Percentiles rank a stretch among this genome's conserved stretches.
Conservation (phyloP, 306 rosid species). For the Pueraria montana region DNA sequence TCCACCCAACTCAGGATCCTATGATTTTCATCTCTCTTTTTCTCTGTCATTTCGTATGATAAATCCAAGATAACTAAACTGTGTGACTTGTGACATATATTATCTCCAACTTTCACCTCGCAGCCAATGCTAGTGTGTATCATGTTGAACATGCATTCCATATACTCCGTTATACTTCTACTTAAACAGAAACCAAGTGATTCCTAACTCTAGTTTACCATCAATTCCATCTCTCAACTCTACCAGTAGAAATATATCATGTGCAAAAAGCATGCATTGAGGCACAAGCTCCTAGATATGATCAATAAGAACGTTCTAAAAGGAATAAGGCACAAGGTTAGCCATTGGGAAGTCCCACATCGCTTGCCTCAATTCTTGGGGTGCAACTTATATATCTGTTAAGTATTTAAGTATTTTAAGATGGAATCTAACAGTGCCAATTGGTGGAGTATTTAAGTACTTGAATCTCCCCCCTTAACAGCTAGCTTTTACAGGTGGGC, state of each 20-base stretch:
- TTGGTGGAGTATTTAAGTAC: too few relatives aligned
- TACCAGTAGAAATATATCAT: not conserved
- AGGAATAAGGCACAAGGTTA: not conserved
- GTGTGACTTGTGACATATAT: not conserved
- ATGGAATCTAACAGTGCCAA: too few relatives aligned
- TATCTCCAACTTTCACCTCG: not conserved
- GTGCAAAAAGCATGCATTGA: not conserved
- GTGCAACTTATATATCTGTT: too few relatives aligned
- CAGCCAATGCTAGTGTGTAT: not conserved
- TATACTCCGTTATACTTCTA: not conserved
- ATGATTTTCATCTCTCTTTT: not conserved
- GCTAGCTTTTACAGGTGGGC: too few relatives aligned
- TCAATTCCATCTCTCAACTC: not conserved
- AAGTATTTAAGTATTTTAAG: too few relatives aligned
- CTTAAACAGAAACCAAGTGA: not conserved
- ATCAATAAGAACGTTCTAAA: not conserved
- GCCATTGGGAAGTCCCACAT: too few relatives aligned
- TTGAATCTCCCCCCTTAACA: too few relatives aligned
- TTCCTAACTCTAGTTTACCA: slow-evolving; percentile 11
- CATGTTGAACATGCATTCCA: not conserved
- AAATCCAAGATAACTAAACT: not conserved
- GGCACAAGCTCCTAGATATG: not conserved
- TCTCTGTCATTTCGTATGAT: not conserved
- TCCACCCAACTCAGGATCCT: not conserved
- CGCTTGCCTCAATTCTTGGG: too few relatives aligned